Base-by-base conservation (phyloP, 2,329 filamentous ascomycete species). In the Chalaropsis thielavioides region DNA sequence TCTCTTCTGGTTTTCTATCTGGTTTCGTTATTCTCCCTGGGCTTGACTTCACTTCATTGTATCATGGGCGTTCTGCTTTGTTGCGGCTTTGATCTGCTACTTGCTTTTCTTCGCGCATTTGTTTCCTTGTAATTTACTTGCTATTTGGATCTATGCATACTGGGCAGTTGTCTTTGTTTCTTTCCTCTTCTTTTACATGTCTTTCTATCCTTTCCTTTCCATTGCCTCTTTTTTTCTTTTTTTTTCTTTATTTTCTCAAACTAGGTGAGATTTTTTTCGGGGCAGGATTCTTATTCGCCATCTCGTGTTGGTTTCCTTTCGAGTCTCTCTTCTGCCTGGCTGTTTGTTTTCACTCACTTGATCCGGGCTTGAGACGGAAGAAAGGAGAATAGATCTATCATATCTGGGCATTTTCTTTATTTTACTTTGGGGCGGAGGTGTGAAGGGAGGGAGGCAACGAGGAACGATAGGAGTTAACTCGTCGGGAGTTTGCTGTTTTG, bases 31-130 rank as follows among this genome's bases (percentile, higher is more conserved):
- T 51, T 60, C 31, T 61, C 19, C 27, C 31, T 6, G 22, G 19
- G 62, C 17, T 58, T 64, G 65, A 43, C 41, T 43, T 49, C 43
- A 22, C 43, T 58, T 60, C 40, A 58, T 62, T 46, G 27, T 51
- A 62, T 59, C 54, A 54, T 66, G 38, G 49, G 38, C 41, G 35
- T 49, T 46, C 46, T 58, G 22, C 56, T 61, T 64, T 51, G 22
- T 66, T 65, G 43, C 59, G 43, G 56, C 63, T 63, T 66, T 61
- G 56, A 61, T 64, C 35, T 66, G 38, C 59, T 58, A 54, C 40
- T 60, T 59, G 58, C 40, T 61, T 41, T 46, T 49, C 24, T 62
- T 62, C 60, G 17, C 24, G 22, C 19, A 27, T 49, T 62, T 49
- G 38, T 62, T 40, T 38, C 51, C 54, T 38, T 58, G 54, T 58